These are phyloP conservation scores for Phytopythium helicoides DNA, from an alignment of 352 stramenopile species.

Conservation along the genomic window DNA sequence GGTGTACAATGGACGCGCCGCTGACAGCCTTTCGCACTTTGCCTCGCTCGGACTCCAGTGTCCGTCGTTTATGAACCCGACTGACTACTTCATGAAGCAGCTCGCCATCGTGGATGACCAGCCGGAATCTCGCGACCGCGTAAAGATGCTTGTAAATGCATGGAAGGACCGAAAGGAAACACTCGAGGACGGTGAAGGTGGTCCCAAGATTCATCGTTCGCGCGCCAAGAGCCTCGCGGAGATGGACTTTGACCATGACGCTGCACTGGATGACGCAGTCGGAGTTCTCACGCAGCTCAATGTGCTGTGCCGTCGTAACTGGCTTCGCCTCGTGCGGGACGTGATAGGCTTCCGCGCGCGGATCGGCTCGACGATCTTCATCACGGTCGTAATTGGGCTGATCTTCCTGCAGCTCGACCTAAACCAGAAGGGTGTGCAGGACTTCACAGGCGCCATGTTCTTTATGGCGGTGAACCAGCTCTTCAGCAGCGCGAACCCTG, in stretches of 20 bases:
- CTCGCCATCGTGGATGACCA: constrained; percentile 29
- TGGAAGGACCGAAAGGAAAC: constrained; percentile 8
- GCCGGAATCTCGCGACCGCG: constrained; percentile 17
- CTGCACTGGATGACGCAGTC: constrained; percentile 6
- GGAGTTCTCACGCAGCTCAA: constrained; percentile 12
- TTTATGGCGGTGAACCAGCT: constrained; percentile 36
- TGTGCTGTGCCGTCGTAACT: constrained; percentile 29
- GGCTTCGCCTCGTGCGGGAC: constrained; percentile 27
- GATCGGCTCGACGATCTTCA: constrained; percentile 30
- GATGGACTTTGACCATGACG: constrained; percentile 5
- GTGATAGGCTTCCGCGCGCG: constrained; percentile 26
- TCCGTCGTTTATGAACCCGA: constrained; percentile 38
- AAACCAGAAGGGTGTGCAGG: constrained; percentile 28
- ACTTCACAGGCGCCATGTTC: constrained; percentile 38
- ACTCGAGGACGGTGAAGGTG: neutral
- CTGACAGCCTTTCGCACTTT: constrained; percentile 36
- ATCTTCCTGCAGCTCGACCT: constrained; percentile 31
- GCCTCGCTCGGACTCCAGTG: constrained; percentile 23
- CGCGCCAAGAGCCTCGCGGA: constrained; percentile 1
- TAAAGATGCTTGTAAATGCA: constrained; percentile 15
- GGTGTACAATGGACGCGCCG: constrained; percentile 34
- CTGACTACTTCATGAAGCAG: constrained; percentile 46
- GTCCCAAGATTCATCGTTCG: neutral
- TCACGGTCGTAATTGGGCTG: constrained; percentile 28
- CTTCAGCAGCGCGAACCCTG: constrained; percentile 24